A percentile compares a stretch with the other conserved stretches of the same genome.
phyloP scores from a whole-genome alignment of 371 early-diverging fungal genomes.

The Mucor sp. region DNA sequence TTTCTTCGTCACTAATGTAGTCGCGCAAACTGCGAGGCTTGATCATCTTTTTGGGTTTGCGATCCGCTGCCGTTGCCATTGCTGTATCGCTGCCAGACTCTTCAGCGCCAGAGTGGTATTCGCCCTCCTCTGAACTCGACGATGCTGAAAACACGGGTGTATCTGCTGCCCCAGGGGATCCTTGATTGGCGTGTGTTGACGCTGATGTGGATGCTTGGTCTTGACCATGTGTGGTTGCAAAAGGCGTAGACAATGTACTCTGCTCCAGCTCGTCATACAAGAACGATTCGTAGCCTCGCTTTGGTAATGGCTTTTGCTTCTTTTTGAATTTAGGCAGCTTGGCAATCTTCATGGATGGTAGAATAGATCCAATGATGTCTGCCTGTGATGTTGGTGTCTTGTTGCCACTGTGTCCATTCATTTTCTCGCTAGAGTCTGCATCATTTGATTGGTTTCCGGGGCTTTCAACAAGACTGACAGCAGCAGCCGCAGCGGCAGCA shows the following conservation, averaged over 20 bases:
- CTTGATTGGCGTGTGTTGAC: neutral
- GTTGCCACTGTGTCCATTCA: neutral
- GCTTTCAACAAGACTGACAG: neutral
- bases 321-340: slow-evolving; percentile 47
- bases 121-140: slow-evolving; percentile 31
- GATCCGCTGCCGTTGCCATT: slow-evolving; percentile 5
- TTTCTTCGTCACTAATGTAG: slow-evolving; percentile 51
- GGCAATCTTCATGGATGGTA: slow-evolving; percentile 15
- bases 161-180: neutral
- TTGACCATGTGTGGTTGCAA: neutral
- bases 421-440: neutral
- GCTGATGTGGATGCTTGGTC: neutral
- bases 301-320: slow-evolving; percentile 10
- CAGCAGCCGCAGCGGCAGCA: neutral
- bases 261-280: neutral
- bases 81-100: neutral
- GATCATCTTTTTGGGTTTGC: neutral
- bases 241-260: neutral
- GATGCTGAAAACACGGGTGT: slow-evolving; percentile 8
- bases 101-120: slow-evolving; percentile 31
- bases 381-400: slow-evolving; percentile 4
- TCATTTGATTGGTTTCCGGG: neutral
- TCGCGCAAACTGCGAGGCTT: slow-evolving; percentile 46
- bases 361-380: slow-evolving; percentile 15
- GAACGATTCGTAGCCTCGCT: slow-evolving; percentile 12